These are phyloP conservation scores for Salix exigua DNA, from an alignment of 345 rosid genomes.

Conservation along the genomic window DNA sequence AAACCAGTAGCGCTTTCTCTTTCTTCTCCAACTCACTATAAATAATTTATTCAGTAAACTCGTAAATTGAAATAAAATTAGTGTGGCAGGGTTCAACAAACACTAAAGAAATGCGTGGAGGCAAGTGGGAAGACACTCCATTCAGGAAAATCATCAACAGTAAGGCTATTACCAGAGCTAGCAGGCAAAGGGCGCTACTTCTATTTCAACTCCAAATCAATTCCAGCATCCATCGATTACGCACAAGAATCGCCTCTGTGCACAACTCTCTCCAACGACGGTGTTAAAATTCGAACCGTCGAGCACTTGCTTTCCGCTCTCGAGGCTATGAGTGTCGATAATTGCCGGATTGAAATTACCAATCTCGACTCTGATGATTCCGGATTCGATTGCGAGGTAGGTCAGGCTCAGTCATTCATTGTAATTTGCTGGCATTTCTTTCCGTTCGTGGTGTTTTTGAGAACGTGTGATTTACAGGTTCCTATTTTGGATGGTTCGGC, in stretches of 20 bases:
- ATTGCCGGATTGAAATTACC: constrained; percentile 61
- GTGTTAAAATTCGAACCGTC: constrained; percentile 53
- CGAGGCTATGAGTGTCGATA: constrained; percentile 71
- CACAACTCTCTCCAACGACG: constrained; percentile 62
- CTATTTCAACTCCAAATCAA: constrained; percentile 38
- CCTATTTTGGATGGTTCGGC: constrained; percentile 94
- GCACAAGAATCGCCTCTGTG: constrained; percentile 60
- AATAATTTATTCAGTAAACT: no score
- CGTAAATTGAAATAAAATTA: constrained; percentile 11
- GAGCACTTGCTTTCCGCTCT: constrained; percentile 90
- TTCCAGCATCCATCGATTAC: constrained; percentile 65
- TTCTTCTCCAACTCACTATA: not conserved
- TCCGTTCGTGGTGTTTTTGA: not conserved
- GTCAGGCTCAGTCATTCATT: no score
- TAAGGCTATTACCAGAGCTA: constrained; percentile 52
- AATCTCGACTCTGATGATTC: constrained; percentile 28
- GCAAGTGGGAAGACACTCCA: constrained; percentile 54
- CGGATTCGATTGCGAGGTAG: constrained; percentile 12
- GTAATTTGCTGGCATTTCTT: no score
- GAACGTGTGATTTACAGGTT: constrained; percentile 37
- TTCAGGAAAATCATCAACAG: constrained; percentile 63
- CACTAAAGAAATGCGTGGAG: constrained; percentile 56
- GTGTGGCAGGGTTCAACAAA: constrained; percentile 76
- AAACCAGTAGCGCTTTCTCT: constrained; percentile 34
- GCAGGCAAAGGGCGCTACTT: constrained; percentile 78